Evolutionary conservation across 768 basidiomycete genomes (phyloP).

Genomic region (Termitomyces sp.): DNA sequence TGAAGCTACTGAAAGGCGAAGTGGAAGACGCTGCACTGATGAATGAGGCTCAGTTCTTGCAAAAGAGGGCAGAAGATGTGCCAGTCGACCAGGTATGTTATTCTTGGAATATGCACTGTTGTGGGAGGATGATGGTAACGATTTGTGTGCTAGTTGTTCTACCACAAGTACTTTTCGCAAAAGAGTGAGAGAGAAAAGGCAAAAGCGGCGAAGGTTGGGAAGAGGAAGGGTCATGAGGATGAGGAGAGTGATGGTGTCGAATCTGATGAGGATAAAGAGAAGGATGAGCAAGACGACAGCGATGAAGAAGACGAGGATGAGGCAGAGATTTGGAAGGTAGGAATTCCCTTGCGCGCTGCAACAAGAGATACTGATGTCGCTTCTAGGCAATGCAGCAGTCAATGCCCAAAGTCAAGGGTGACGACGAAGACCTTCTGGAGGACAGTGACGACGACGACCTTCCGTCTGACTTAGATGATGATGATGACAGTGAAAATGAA

Average conservation of each 20-base stretch:
- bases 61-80: slow-evolving; percentile 60
- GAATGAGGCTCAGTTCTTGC: slow-evolving; percentile 75
- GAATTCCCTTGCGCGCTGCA: slow-evolving; percentile 1
- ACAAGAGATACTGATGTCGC: background rate
- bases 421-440: slow-evolving; percentile 37
- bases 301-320: slow-evolving; percentile 49
- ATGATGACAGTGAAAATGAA: slow-evolving; percentile 25
- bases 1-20: slow-evolving; percentile 67
- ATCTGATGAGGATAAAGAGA: slow-evolving; percentile 41
- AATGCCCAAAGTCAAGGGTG: slow-evolving; percentile 59
- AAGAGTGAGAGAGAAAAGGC: slow-evolving; percentile 55
- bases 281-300: slow-evolving; percentile 29
- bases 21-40: slow-evolving; percentile 40
- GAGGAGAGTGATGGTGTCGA: slow-evolving; percentile 32
- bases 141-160: slow-evolving; percentile 59
- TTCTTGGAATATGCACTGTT: background rate
- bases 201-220: slow-evolving; percentile 33
- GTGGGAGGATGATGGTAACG: background rate
- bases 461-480: slow-evolving; percentile 23
- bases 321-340: slow-evolving; percentile 86
- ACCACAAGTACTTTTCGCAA: slow-evolving; percentile 80
- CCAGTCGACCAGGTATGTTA: slow-evolving; percentile 77
- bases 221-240: slow-evolving; percentile 26
- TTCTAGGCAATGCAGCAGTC: slow-evolving; percentile 83
- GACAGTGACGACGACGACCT: slow-evolving; percentile 24